Evolutionary conservation across 106 monocot species (phyloP), one percentile per base, ranked within the genome.

Genomic region (Iris macrosiphon): DNA sequence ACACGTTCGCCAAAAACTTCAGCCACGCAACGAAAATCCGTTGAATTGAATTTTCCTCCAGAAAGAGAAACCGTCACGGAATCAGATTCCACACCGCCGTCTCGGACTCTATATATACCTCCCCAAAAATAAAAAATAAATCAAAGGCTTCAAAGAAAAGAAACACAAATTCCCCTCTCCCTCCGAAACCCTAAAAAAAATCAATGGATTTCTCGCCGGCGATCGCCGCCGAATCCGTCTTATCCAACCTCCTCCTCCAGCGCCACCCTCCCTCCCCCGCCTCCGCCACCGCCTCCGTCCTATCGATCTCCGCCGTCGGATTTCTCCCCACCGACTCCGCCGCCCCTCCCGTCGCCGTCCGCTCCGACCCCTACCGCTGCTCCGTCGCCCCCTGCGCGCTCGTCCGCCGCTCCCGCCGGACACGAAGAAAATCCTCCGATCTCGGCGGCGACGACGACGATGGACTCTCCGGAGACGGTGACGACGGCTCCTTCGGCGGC

Each of bases 341-440:
- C 27, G 21, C 68, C 0, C 71, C 75, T 3, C 31, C 66, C 4
- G 45, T 54, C 22, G 17, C 49, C 44, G 52, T 69, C 59, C 77
- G 74, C 18, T 71, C 71, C 11, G 68, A 62, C 29, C 61, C 69
- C 13, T 66, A 35, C 68, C 57, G 62, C 31, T 7, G 38, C 31
- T 20, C 59, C 32, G 17, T 57, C 52, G 64, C 63, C 13, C 88
- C 83, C 22, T 61, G 76, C 4, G 62, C 85, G 10, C 55, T 82
- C 48, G 78, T 60, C 22, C 85, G 85, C 40, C 71, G 79, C 41
- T 48, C 39, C n/a, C 57, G 75, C 40, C 65, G 74, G 18, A 56
- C 68, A 7, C 71, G 75, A n/a, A n/a, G n/a, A n/a, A 31, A 58
- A 3, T 52, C 66, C 40, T 56, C 52, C 57, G 43, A 60, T 23